These are phyloP conservation scores for Balakata baccata DNA, from an alignment of 345 rosid species.

Conservation along the genomic window DNA sequence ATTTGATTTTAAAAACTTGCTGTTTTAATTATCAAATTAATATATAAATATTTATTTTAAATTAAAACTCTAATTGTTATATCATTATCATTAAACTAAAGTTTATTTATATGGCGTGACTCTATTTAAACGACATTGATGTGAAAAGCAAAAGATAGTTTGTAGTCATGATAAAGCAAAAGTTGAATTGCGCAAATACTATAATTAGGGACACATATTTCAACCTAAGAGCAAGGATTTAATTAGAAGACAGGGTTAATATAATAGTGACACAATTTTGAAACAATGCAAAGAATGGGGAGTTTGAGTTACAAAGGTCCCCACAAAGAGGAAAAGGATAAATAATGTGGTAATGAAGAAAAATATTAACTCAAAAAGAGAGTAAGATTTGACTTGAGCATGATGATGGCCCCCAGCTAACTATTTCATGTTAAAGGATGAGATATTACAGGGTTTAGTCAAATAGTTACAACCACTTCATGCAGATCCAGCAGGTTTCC, in stretches of 20 bases:
- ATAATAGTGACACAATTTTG: conserved; percentile 17
- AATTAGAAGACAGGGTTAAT: background rate
- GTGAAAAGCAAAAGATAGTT: background rate
- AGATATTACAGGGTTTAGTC: background rate
- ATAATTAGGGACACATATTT: background rate
- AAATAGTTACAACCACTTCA: conserved; percentile 9
- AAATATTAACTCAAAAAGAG: background rate
- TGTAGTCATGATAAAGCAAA: background rate
- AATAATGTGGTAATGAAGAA: background rate
- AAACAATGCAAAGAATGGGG: background rate
- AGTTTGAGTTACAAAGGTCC: conserved; percentile 13
- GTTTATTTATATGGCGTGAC: too few species aligned
- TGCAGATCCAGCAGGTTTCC: conserved; percentile 14
- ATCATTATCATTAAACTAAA: too few species aligned
- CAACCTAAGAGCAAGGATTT: background rate
- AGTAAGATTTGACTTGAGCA: conserved; percentile 35
- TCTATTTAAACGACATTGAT: background rate
- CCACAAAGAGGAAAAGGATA: conserved; percentile 7
- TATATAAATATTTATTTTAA: too few species aligned
- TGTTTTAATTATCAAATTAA: too few species aligned
- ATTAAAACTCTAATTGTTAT: too few species aligned
- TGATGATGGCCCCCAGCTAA: background rate
- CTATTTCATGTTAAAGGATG: background rate
- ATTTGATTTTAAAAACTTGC: too few species aligned
- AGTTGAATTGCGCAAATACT: background rate